These are phyloP conservation scores for Neurospora sp. DNA, from an alignment of 495 filamentous ascomycete species.

Conservation along the genomic window DNA sequence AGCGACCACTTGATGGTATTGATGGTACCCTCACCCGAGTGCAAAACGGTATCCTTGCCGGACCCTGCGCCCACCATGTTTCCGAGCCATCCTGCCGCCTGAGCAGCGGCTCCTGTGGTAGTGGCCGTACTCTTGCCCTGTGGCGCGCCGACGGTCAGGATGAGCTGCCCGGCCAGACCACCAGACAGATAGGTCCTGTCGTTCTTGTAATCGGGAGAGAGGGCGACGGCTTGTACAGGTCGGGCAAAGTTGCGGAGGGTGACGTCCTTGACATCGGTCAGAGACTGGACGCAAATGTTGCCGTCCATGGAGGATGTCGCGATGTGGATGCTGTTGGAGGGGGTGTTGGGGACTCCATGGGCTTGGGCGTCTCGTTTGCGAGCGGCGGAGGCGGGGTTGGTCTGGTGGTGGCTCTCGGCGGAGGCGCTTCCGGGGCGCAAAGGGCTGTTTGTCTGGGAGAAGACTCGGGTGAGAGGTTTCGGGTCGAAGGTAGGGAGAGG, in stretches of 20 bases:
- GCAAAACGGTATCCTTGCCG: slow-evolving; percentile 80
- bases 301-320: slow-evolving; percentile 92
- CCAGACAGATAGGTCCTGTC: slow-evolving; percentile 85
- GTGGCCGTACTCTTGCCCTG: slow-evolving; percentile 70
- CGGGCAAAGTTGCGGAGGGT: slow-evolving; percentile 85
- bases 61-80: slow-evolving; percentile 67
- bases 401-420: slow-evolving; percentile 30
- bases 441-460: slow-evolving; percentile 33
- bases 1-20: slow-evolving; percentile 86
- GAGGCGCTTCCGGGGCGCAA: slow-evolving; percentile 27
- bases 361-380: slow-evolving; percentile 35
- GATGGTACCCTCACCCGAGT: slow-evolving; percentile 87
- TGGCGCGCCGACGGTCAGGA: slow-evolving; percentile 76
- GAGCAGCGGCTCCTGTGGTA: slow-evolving; percentile 66
- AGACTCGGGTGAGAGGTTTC: slow-evolving; percentile 38
- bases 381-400: slow-evolving; percentile 41
- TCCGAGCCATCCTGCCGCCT: slow-evolving; percentile 81
- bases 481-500: slow-evolving; percentile 51
- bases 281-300: slow-evolving; percentile 78
- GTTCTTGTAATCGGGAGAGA: slow-evolving; percentile 86
- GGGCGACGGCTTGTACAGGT: slow-evolving; percentile 77
- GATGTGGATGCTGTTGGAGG: slow-evolving; percentile 83
- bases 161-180: slow-evolving; percentile 77
- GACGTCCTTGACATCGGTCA: slow-evolving; percentile 67
- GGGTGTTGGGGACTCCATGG: slow-evolving; percentile 47